Percentiles rank a stretch among this genome's conserved stretches.
Evolutionary conservation across 805 yeast species (phyloP).

Genomic region (Hanseniaspora clermontiae): DNA sequence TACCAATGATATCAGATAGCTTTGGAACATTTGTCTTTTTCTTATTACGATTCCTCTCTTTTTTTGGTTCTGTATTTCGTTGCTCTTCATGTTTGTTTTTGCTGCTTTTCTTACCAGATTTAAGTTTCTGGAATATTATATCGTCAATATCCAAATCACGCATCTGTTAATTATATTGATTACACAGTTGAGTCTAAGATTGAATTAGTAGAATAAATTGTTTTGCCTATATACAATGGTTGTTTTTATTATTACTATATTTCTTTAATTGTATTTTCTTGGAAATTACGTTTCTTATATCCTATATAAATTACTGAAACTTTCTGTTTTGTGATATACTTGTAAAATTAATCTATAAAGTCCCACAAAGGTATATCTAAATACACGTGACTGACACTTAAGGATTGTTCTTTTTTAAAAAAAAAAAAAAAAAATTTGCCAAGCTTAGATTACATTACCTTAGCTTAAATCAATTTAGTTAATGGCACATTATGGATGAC

Average conservation of each 20-base stretch:
- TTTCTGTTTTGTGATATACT: no score
- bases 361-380: no score
- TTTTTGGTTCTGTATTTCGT: background rate
- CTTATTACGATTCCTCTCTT: background rate
- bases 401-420: no score
- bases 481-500: background rate
- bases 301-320: background rate
- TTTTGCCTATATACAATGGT: no score
- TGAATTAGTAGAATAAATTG: no score
- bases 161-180: background rate
- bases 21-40: background rate
- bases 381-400: background rate
- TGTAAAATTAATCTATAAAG: no score
- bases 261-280: background rate
- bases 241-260: no score
- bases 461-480: background rate
- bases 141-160: background rate
- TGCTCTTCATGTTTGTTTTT: background rate
- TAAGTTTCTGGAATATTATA: background rate
- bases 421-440: background rate
- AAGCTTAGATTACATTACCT: background rate
- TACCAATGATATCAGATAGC: background rate
- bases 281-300: background rate
- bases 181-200: no score
- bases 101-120: background rate